These are phyloP conservation scores for Acanthamoeba lenticulata DNA, from an alignment of 208 protist species.

Conservation along the genomic window DNA sequence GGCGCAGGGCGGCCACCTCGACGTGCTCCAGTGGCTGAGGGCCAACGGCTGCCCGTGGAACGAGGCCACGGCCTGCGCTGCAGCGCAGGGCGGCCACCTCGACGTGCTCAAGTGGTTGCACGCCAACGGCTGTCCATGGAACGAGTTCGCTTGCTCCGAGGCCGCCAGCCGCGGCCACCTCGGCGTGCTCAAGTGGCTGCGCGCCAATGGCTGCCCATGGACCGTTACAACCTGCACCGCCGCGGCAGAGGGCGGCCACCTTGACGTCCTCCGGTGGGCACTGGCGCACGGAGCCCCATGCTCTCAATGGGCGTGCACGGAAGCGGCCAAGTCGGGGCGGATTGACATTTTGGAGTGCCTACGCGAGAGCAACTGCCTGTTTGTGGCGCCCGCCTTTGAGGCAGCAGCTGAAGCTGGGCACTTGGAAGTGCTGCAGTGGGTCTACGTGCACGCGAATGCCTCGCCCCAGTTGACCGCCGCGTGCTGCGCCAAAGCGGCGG, in stretches of 20 bases:
- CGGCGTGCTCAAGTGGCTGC: background rate
- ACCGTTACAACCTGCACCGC: background rate
- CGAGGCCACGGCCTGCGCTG: background rate
- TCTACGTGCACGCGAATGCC: background rate
- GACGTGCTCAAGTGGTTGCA: background rate
- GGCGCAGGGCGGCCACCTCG: background rate
- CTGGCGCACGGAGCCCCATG: background rate
- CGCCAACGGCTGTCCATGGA: background rate
- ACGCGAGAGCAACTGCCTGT: background rate
- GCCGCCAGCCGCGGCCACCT: background rate
- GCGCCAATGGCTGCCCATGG: background rate
- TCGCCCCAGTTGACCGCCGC: background rate
- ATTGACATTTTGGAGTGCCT: background rate
- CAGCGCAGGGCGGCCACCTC: background rate
- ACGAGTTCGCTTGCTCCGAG: background rate
- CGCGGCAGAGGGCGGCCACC: background rate
- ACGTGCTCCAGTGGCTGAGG: background rate
- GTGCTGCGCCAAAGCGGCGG: background rate
- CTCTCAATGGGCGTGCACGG: background rate
- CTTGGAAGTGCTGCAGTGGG: background rate
- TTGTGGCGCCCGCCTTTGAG: background rate
- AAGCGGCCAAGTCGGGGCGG: background rate
- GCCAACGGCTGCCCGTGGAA: background rate
- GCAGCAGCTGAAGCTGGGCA: background rate
- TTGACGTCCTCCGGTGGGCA: background rate